These are phyloP conservation scores for Neurospora sp. DNA, from an alignment of 495 filamentous ascomycete genomes.

Conservation along the genomic window DNA sequence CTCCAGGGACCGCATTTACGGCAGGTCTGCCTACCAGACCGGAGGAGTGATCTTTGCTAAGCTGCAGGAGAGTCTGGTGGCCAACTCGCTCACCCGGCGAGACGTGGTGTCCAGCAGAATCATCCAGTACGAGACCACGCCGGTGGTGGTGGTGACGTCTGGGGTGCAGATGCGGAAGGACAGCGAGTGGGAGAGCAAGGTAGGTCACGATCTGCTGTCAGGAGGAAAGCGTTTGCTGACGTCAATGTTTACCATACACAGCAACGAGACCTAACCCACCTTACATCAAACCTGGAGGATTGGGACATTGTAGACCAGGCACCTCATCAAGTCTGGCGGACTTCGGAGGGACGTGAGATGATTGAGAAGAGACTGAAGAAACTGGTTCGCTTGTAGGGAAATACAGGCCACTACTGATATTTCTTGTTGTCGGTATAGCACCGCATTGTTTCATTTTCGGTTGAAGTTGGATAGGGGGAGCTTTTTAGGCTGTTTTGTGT, in stretches of 20 bases:
- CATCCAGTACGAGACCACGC: slow-evolving; percentile 64
- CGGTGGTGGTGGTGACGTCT: slow-evolving; percentile 73
- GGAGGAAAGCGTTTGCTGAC: not conserved
- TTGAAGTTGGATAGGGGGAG: not conserved
- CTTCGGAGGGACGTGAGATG: slow-evolving; percentile 50
- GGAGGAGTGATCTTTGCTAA: slow-evolving; percentile 79
- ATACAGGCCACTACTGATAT: not conserved
- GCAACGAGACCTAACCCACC: slow-evolving; percentile 70
- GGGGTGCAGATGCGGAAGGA: slow-evolving; percentile 47
- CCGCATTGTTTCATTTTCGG: not conserved
- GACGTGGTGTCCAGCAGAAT: slow-evolving; percentile 66
- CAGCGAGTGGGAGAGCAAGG: slow-evolving; percentile 59
- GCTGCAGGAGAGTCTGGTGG: slow-evolving; percentile 86
- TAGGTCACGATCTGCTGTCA: slow-evolving; percentile 3
- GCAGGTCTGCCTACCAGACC: slow-evolving; percentile 62
- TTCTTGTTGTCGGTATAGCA: not conserved
- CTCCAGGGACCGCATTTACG: slow-evolving; percentile 77
- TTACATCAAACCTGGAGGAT: slow-evolving; percentile 63
- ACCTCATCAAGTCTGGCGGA: slow-evolving; percentile 79
- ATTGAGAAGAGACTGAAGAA: slow-evolving; percentile 44
- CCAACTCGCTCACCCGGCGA: slow-evolving; percentile 65
- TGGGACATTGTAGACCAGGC: slow-evolving; percentile 85
- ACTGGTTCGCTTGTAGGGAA: slow-evolving; percentile 33
- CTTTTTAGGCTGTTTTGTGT: not conserved
- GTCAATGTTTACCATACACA: slow-evolving; percentile 27